These are phyloP conservation scores for Myxozyma vanderwaltii DNA, from an alignment of 805 yeast genomes.

Conservation along the genomic window DNA sequence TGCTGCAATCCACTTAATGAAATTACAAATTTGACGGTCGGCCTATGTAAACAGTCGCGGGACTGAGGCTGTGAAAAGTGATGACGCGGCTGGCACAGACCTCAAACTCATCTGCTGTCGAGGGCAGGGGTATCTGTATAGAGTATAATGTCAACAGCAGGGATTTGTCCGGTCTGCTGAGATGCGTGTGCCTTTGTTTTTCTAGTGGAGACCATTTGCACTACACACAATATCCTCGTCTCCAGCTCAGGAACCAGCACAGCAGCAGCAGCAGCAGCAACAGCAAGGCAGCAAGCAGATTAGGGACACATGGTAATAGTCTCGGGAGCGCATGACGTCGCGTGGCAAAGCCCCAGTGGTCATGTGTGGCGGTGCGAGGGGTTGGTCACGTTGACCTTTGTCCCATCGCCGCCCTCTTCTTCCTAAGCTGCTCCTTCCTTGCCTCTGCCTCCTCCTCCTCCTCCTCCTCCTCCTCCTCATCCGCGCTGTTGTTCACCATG, in stretches of 20 bases:
- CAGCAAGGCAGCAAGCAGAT: too few species aligned
- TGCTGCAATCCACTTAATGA: too few species aligned
- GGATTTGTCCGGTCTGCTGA: too few species aligned
- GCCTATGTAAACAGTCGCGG: not conserved
- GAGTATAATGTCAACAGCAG: not conserved
- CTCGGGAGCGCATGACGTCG: constrained; percentile 5
- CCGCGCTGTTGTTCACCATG: constrained; percentile 14
- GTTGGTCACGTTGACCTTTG: not conserved
- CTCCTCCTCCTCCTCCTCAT: not conserved
- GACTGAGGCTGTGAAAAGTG: not conserved
- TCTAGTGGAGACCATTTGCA: too few species aligned
- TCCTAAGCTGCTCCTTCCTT: too few species aligned
- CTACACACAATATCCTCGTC: too few species aligned
- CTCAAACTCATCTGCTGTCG: too few species aligned
- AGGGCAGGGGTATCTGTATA: too few species aligned
- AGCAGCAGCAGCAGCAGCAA: not conserved
- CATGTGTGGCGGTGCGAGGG: not conserved
- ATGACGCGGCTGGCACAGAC: not conserved
- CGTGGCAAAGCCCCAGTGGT: constrained; percentile 2
- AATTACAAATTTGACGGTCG: too few species aligned
- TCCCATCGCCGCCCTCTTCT: not conserved
- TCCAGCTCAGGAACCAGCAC: too few species aligned
- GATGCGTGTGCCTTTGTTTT: too few species aligned
- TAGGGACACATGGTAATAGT: too few species aligned
- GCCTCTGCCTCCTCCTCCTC: not conserved